Conservation (phyloP, 202 grass and related monocot species). For the Elaeis oleifera region DNA sequence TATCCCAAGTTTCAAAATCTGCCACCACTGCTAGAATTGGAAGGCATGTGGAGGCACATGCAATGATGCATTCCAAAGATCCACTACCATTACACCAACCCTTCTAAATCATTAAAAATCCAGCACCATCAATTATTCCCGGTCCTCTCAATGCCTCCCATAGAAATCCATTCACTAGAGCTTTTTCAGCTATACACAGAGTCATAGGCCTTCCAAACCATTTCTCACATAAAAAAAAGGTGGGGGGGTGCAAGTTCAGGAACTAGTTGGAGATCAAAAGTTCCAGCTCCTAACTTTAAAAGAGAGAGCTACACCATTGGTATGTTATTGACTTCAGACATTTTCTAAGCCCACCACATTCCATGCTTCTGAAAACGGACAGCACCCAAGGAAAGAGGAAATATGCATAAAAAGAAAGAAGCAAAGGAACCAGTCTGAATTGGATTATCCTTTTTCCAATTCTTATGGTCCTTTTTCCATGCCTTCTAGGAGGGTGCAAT, state of each 20-base stretch:
- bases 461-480: background rate
- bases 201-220: too few species aligned
- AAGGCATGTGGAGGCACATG: constrained; percentile 11
- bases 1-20: constrained; percentile 9
- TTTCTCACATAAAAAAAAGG: too few species aligned
- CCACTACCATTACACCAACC: background rate
- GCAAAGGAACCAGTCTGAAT: background rate
- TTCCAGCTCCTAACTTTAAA: too few species aligned
- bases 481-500: background rate
- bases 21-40: background rate
- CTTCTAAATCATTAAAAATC: background rate
- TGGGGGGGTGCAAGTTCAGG: too few species aligned
- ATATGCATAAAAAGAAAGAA: background rate
- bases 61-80: background rate
- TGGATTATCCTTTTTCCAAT: background rate
- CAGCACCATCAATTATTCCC: constrained; percentile 1
- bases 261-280: too few species aligned
- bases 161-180: too few species aligned
- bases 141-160: background rate
- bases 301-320: too few species aligned
- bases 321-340: too few species aligned
- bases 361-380: too few species aligned
- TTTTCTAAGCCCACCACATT: too few species aligned
- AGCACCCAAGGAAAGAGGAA: too few species aligned
- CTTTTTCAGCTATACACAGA: too few species aligned